Percentiles rank a stretch among this genome's conserved stretches.
These are phyloP conservation scores for Aspergillus fumigatus DNA, from an alignment of 2,329 filamentous ascomycete genomes.

Conservation along the genomic window DNA sequence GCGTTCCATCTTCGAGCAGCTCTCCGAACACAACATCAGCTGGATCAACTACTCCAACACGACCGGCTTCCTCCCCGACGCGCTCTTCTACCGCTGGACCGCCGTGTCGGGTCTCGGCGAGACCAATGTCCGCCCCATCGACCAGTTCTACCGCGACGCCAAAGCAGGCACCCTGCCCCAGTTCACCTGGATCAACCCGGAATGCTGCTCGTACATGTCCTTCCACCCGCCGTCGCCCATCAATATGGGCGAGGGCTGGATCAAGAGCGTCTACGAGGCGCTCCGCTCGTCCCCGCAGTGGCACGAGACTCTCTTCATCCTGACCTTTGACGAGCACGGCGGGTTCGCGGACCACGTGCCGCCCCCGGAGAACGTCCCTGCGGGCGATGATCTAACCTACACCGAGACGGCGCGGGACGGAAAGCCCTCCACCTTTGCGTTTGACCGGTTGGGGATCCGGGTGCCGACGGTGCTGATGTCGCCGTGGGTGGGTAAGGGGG, in stretches of 20 bases:
- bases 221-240: conserved; percentile 45
- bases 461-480: conserved; percentile 43
- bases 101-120: conserved; percentile 28
- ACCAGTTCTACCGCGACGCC: conserved; percentile 45
- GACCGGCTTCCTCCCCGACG: conserved; percentile 42
- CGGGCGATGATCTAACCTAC: conserved; percentile 35
- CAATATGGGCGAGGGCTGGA: conserved; percentile 41
- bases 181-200: conserved; percentile 49
- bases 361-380: conserved; percentile 37
- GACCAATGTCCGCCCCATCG: conserved; percentile 34
- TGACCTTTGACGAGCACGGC: conserved; percentile 47
- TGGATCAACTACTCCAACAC: conserved; percentile 49
- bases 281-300: conserved; percentile 43
- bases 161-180: conserved; percentile 40
- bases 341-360: conserved; percentile 47
- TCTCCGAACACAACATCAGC: conserved; percentile 37
- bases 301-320: conserved; percentile 45
- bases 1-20: conserved; percentile 38
- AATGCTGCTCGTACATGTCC: conserved; percentile 48
- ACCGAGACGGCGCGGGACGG: conserved; percentile 32
- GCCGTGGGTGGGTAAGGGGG: conserved; percentile 41
- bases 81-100: conserved; percentile 44
- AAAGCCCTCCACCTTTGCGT: conserved; percentile 34
- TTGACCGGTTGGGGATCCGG: conserved; percentile 41
- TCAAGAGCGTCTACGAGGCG: conserved; percentile 46